Evolutionary conservation across 768 basidiomycete genomes (phyloP).

Genomic region (Pisolithus sp.): DNA sequence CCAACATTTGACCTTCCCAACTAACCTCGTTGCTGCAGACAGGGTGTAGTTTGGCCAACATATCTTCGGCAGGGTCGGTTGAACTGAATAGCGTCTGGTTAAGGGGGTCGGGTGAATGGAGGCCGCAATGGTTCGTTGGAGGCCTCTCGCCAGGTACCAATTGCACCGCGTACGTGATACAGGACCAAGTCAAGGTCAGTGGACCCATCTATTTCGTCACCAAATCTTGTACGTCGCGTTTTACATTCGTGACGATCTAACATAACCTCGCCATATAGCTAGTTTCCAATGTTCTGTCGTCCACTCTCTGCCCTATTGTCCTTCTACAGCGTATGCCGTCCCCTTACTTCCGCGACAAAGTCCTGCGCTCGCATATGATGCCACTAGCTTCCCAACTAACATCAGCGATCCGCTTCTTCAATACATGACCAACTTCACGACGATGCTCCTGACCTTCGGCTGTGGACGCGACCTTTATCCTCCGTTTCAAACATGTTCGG

Average conservation of each 20-base stretch:
- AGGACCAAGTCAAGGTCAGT: slow-evolving; percentile 49
- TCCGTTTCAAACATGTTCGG: slow-evolving; percentile 66
- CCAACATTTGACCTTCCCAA: slow-evolving; percentile 45
- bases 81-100: slow-evolving; percentile 50
- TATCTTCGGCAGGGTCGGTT: slow-evolving; percentile 32
- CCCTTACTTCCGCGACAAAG: slow-evolving; percentile 21
- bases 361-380: slow-evolving; percentile 17
- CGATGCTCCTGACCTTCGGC: slow-evolving; percentile 61
- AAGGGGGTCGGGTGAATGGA: slow-evolving; percentile 47
- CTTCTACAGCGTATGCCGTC: too few species aligned
- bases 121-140: slow-evolving; percentile 61
- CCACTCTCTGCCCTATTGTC: too few species aligned
- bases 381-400: slow-evolving; percentile 9
- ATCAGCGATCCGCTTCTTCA: too few species aligned
- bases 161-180: slow-evolving; percentile 68
- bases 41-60: slow-evolving; percentile 43
- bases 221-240: slow-evolving; percentile 52
- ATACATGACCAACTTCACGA: slow-evolving; percentile 69
- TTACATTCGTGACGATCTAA: background rate
- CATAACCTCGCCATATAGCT: background rate
- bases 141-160: slow-evolving; percentile 64
- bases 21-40: slow-evolving; percentile 46
- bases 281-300: too few species aligned
- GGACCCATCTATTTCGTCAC: slow-evolving; percentile 69
- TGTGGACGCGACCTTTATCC: slow-evolving; percentile 81